Evolutionary conservation across 2,329 filamentous ascomycete species (phyloP).

Genomic region (Cladosporium sp.): DNA sequence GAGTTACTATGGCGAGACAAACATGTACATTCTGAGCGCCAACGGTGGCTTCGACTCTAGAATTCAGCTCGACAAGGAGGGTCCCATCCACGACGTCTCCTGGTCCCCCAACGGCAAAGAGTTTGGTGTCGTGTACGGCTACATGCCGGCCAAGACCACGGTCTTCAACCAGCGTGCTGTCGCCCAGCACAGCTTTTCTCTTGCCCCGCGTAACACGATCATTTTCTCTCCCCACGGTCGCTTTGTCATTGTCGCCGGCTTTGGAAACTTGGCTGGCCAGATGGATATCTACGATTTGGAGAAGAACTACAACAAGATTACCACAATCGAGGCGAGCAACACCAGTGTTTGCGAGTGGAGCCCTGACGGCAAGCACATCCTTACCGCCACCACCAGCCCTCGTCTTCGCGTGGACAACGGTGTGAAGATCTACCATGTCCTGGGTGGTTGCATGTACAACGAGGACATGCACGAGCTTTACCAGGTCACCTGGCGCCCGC

Average conservation of each 20-base stretch:
- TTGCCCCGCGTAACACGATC: constrained; percentile 90
- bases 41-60: constrained; percentile 90
- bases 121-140: constrained; percentile 96
- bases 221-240: constrained; percentile 89
- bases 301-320: constrained; percentile 87
- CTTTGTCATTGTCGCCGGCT: constrained; percentile 90
- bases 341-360: constrained; percentile 97
- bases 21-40: constrained; percentile 87
- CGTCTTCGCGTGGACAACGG: constrained; percentile 95
- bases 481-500: constrained; percentile 78
- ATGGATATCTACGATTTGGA: constrained; percentile 97
- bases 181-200: constrained; percentile 75
- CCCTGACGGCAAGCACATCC: constrained; percentile 87
- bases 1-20: constrained; percentile 99
- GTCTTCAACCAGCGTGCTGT: constrained; percentile 91
- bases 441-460: constrained; percentile 85
- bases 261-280: constrained; percentile 94
- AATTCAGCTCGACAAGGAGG: constrained; percentile 79
- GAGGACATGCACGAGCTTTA: constrained; percentile 94
- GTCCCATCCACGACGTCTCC: constrained; percentile 94
- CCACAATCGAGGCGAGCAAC: constrained; percentile 91
- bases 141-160: constrained; percentile 98
- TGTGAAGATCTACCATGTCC: constrained; percentile 89
- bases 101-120: constrained; percentile 98
- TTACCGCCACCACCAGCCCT: constrained; percentile 96